Percentiles rank a stretch among this genome's conserved stretches.
Evolutionary conservation across 495 filamentous ascomycete species (phyloP).

Genomic region (Letharia columbiana): DNA sequence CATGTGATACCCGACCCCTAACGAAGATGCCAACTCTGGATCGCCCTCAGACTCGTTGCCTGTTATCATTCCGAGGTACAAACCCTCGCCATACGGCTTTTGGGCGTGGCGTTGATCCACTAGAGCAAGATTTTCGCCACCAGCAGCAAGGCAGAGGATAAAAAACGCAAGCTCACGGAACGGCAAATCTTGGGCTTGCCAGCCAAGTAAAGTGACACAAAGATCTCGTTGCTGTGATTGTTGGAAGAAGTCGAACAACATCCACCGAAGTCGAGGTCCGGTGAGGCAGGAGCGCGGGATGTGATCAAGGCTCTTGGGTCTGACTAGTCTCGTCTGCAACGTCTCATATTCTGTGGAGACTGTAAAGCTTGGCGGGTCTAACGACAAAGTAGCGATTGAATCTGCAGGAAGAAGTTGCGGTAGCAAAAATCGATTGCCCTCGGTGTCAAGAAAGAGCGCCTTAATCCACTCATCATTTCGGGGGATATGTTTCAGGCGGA

Average conservation of each 20-base stretch:
- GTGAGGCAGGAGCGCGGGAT: background rate
- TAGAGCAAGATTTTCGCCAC: conserved; percentile 10
- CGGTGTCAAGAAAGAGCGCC: conserved; percentile 3
- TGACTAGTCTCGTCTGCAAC: background rate
- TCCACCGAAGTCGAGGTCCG: conserved; percentile 3
- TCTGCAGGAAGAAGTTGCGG: conserved; percentile 10
- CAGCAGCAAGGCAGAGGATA: conserved; percentile 20
- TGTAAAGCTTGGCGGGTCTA: background rate
- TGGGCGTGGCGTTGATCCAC: background rate
- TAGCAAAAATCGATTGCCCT: background rate
- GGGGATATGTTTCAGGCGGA: conserved; percentile 17
- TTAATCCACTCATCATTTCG: conserved; percentile 13
- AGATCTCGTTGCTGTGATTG: background rate
- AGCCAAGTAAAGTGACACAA: conserved; percentile 5
- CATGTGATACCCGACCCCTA: conserved; percentile 14
- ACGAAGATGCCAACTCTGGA: conserved; percentile 9
- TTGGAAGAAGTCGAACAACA: conserved; percentile 5
- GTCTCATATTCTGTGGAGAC: background rate
- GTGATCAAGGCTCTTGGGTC: background rate
- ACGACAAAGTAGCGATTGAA: conserved; percentile 10
- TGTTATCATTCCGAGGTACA: conserved; percentile 1
- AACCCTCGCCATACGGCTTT: background rate
- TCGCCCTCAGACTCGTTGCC: background rate
- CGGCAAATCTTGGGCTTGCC: conserved; percentile 12
- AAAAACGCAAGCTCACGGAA: conserved; percentile 21